Conservation (phyloP, 106 monocot species). For the Alisma plantagoaquatica region DNA sequence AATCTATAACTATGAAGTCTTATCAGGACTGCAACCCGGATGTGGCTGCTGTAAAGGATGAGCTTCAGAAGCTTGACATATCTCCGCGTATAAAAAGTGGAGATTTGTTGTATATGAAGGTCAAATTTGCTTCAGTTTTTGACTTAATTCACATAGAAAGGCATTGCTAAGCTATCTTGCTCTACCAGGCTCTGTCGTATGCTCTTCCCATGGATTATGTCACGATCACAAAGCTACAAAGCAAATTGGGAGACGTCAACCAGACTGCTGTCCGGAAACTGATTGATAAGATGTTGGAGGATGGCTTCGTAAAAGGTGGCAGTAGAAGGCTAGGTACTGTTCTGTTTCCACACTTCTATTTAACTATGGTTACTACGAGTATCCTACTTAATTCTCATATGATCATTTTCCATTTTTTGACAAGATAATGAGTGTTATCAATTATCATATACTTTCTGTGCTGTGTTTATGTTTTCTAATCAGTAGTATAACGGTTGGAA, state of each 20-base stretch:
- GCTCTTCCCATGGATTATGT: slow-evolving; percentile 94
- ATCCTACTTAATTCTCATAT: too few relatives aligned
- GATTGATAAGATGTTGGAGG: slow-evolving; percentile 12
- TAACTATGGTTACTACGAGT: too few relatives aligned
- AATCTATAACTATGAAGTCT: neutral
- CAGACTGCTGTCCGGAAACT: slow-evolving; percentile 10
- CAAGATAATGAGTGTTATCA: too few relatives aligned
- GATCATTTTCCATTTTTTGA: too few relatives aligned
- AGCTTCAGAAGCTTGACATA: slow-evolving; percentile 21
- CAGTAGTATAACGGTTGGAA: too few relatives aligned
- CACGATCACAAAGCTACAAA: slow-evolving; percentile 64
- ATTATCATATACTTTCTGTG: too few relatives aligned
- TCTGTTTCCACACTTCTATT: neutral
- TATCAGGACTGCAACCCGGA: slow-evolving; percentile 17
- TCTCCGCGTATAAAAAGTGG: slow-evolving; percentile 12
- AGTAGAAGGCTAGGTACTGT: slow-evolving; percentile 49
- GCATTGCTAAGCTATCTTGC: too few relatives aligned
- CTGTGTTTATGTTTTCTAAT: too few relatives aligned
- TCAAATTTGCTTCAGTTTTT: slow-evolving; percentile 8
- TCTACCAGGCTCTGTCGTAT: slow-evolving; percentile 69
- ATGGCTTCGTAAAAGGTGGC: slow-evolving; percentile 12
- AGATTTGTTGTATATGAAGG: slow-evolving; percentile 91
- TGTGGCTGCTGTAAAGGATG: slow-evolving; percentile 40
- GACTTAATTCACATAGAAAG: too few relatives aligned
- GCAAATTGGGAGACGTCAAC: slow-evolving; percentile 27